Base-by-base conservation (phyloP, 78 protist genomes). In the Mastigamoeba balamuthi region DNA sequence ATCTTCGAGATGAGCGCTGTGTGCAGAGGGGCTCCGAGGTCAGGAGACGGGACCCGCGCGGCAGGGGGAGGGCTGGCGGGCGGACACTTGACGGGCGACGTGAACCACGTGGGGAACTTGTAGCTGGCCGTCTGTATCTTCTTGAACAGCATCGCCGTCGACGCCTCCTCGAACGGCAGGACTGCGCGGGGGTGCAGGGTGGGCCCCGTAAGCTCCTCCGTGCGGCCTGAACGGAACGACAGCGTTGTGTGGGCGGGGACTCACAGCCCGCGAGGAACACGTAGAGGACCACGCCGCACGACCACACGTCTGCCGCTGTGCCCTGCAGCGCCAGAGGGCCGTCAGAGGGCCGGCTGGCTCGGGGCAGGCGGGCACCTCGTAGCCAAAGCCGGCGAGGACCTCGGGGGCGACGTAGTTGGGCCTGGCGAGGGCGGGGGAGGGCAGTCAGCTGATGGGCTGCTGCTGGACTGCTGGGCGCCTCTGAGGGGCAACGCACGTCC, bases 101-200 rank as follows among this genome's bases (percentile, higher is more conserved):
- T n/a, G 40, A 5, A 71, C 3, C 2, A 2, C 3, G 8, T 40
- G 6, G 72, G 36, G 72, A 25, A 65, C 1, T 7, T 29, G 28
- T 6, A 40, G 27, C 5, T 37, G 76, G 43, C 28, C 75, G 67
- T 41, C 77, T 48, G 77, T 42, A 94, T 92, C 43, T 92, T 91
- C 40, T 74, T 43, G 91, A 96, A 96, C 35, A 96, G 90, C 0
- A 40, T 74, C 9, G 95, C 92, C 10, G 94, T 90, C 66, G 84
- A 75, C 27, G 86, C 91, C 41, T 96, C 98, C 48, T 96, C 97
- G 41, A 96, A 95, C 4, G 98, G 98, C 35, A 96, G 58, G 58
- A 25, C 58, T 48, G 58, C 33, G 17, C 17, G 17, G 17, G 17
- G 58, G 17, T 25, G 17, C 17, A 25, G 17, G 58, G 58, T 25